Base-by-base conservation (phyloP, 108 stramenopile genomes). In the Mayamaea pseudoterrestris region DNA sequence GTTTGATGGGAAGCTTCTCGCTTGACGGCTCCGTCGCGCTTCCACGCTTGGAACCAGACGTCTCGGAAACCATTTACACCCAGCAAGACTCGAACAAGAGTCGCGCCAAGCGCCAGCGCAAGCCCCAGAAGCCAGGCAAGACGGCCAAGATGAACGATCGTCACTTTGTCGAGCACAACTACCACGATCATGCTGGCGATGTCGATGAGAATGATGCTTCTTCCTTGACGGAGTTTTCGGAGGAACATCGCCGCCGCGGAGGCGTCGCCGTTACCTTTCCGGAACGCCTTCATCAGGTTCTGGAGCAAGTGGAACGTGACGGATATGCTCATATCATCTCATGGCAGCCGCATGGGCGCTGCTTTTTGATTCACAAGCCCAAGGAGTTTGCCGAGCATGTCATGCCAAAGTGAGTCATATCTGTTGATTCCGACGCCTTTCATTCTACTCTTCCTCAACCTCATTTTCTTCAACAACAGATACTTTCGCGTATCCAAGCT, bases 331-430 rank as follows among this genome's bases (percentile, higher is more conserved):
- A 73, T 34, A 37, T 90, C 30, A 60, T 84, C 6, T 82, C 80
- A 12, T 90, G 82, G 82, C 60, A 78, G 50, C 55, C 74, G 24
- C 87, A 90, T 29, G 87, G 87, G 37, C 62, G 87, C 4, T 73
- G 75, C 48, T 84, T 90, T 53, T 52, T 59, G 36, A 76, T 90
- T 43, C 83, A 83, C 61, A 58, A 84, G 25, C 78, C 76, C 3
- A 63, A 77, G 39, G 60, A 67, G 27, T 90, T 90, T 47, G 58
- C 50, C 47, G 43, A 65, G 25, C 32, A 66, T 8, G 72, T 93
- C 39, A 73, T 96, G 76, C 86, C 83, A 2, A 60, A 67, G 37
- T 92, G 75, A 47, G 85, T 85, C 65, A 1, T 44, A 52, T 69
- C 11, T 72, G 66, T 39, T 68, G 65, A 29, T 74, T 74, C 41